A percentile compares a stretch with the other conserved stretches of the same genome.
Conservation (phyloP, 306 rosid species). For the Inga leiocalycina region DNA sequence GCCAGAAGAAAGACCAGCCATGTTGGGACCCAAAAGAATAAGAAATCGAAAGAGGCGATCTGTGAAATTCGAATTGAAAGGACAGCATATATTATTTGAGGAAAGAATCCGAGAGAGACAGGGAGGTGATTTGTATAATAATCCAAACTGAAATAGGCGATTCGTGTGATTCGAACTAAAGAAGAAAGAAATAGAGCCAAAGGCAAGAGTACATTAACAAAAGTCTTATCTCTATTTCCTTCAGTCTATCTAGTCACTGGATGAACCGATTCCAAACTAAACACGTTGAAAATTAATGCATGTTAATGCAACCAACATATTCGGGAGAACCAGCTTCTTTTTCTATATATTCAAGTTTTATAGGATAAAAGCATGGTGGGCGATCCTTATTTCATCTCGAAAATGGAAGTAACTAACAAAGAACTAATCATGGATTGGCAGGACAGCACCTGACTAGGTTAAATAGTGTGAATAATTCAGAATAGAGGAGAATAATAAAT, state of each 20-base stretch:
- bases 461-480: constrained; percentile 10
- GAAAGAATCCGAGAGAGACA: neutral
- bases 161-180: neutral
- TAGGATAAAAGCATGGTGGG: neutral
- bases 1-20: neutral
- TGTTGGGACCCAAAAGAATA: neutral
- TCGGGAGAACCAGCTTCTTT: neutral
- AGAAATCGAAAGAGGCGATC: neutral
- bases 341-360: neutral
- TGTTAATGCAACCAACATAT: neutral
- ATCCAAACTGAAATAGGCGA: neutral
- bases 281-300: neutral
- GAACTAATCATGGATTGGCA: neutral
- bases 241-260: neutral
- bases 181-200: neutral
- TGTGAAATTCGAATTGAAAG: neutral
- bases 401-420: neutral
- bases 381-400: neutral
- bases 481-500: constrained; percentile 8
- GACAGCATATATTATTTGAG: neutral
- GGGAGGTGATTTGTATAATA: neutral
- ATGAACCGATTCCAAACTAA: neutral
- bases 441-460: neutral
- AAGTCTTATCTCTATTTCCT: neutral
- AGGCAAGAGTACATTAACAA: neutral